Percentiles rank a stretch among this genome's conserved stretches.
Evolutionary conservation across 139 green algal species (phyloP).

Genomic region (Closterium sp.): DNA sequence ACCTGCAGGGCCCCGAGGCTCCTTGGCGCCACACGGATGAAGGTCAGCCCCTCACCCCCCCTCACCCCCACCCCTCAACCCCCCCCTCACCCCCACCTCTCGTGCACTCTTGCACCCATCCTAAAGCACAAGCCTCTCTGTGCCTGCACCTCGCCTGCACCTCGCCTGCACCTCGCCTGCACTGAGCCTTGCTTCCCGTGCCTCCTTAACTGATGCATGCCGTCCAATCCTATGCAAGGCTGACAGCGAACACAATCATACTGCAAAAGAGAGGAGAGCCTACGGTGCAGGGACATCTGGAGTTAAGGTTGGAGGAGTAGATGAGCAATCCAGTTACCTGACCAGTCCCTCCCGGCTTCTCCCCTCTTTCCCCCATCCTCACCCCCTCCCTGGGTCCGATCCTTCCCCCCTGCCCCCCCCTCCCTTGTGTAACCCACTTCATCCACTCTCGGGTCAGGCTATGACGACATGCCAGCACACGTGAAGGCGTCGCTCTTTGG

Average conservation of each 20-base stretch:
- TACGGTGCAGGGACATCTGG: no score
- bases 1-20: neutral
- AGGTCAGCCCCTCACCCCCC: neutral
- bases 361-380: neutral
- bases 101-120: neutral
- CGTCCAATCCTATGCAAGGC: neutral
- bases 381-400: neutral
- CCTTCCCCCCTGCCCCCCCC: no score
- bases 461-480: constrained; percentile 62
- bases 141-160: no score
- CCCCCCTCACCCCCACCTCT: neutral
- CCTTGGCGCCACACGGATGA: neutral
- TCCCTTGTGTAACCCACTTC: neutral
- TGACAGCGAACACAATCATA: neutral
- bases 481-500: constrained; percentile 59
- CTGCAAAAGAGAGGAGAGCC: neutral
- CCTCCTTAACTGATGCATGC: neutral
- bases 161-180: no score
- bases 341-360: neutral
- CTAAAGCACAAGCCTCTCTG: neutral
- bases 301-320: neutral
- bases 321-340: neutral
- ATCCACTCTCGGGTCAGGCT: neutral
- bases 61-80: neutral
- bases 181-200: neutral